phyloP scores from a whole-genome alignment of 495 filamentous ascomycete genomes.

The Acidiella bohemica region DNA sequence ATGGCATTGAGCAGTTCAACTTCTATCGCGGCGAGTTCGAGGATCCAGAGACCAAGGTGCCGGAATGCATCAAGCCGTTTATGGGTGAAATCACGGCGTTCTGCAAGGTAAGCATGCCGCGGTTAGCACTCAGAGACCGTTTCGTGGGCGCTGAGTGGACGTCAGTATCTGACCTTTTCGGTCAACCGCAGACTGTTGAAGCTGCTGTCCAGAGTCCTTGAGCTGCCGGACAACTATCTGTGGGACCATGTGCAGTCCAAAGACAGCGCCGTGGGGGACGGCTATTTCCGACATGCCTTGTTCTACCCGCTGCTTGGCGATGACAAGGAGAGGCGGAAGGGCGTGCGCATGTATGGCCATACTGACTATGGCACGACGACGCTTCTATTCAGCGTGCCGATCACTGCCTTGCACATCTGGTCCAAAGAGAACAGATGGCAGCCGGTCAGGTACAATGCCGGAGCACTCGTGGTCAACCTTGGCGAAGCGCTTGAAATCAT shows the following conservation, averaged over 20 bases:
- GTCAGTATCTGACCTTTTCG: slow-evolving; percentile 31
- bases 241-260: slow-evolving; percentile 37
- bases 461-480: slow-evolving; percentile 35
- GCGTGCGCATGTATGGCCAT: slow-evolving; percentile 36
- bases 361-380: slow-evolving; percentile 35
- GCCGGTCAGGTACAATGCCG: slow-evolving; percentile 34
- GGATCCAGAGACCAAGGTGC: slow-evolving; percentile 25
- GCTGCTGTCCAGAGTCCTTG: slow-evolving; percentile 35
- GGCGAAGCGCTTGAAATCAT: slow-evolving; percentile 36
- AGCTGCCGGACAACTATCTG: slow-evolving; percentile 35
- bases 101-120: slow-evolving; percentile 23
- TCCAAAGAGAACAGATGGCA: slow-evolving; percentile 32
- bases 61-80: slow-evolving; percentile 32
- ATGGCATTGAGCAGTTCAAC: slow-evolving; percentile 39
- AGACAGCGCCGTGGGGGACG: slow-evolving; percentile 33
- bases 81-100: slow-evolving; percentile 36
- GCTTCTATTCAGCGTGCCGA: slow-evolving; percentile 34
- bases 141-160: no score
- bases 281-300: slow-evolving; percentile 36
- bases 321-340: slow-evolving; percentile 23
- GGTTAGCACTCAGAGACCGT: no score
- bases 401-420: slow-evolving; percentile 35
- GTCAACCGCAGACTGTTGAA: slow-evolving; percentile 35
- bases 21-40: slow-evolving; percentile 34
- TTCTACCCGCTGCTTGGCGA: slow-evolving; percentile 28